Base-by-base conservation (phyloP, 1,284 basidiomycete genomes). In the Naganishia cerealis region DNA sequence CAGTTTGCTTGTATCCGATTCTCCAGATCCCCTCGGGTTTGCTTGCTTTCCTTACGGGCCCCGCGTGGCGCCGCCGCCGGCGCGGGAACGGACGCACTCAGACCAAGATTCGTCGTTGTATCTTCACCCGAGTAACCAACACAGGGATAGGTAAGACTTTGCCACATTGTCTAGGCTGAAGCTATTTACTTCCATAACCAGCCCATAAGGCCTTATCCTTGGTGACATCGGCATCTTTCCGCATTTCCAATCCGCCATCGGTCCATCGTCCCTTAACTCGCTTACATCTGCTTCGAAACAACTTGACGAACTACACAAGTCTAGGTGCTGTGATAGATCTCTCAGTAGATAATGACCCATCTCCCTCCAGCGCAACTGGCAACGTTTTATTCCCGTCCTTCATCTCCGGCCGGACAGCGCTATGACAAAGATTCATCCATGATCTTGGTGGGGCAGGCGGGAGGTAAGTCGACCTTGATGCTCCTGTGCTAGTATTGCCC, bases 351-450 rank as follows among this genome's bases (percentile, higher is more conserved):
- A 39, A 54, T 53, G 50, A 50, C 61, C 24, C 61, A 54, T 36
- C 48, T 63, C 18, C 61, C 61, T 29, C 61, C 61, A 42, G 24
- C 53, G 6, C 61, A 63, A 42, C 26, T 63, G 21, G 50, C 50
- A 9, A 54, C 36, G 21, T 63, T 63, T 21, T 63, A 63, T 16
- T 63, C 67, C n/a, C 59, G 67, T 9, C 67, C 67, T 6, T 52
- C 53, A 7, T 61, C 67, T 21, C 67, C 67, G 16, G 39, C 56
- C 21, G 59, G 59, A 18, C 67, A 68, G 38, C 61, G 61, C 21
- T 68, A 68, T 43, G 55, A 55, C n/a, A 65, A 55, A 15, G 59
- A 68, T 63, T 61, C 67, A 9, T 57, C 57, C 15, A 66, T 70
- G 33, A 24, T 67, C 16, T 26, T 70, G 42, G 43, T 70, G 2